Conservation (phyloP, 305 asterid species). For the Solanum chacoense region DNA sequence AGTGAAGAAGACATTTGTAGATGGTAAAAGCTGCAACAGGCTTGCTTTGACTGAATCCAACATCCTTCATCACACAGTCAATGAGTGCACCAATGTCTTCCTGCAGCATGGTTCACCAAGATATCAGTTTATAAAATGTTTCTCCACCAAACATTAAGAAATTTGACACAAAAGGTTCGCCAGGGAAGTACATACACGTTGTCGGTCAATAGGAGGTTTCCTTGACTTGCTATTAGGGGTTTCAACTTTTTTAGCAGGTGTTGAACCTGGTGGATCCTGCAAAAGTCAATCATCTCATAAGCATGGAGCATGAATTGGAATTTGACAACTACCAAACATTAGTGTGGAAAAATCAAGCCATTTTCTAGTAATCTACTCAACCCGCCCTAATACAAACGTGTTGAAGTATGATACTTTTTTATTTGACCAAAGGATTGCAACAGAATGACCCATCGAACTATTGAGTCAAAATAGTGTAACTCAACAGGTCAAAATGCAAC, state of each 20-base stretch:
- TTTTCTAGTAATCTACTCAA: neutral
- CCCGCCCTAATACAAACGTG: neutral
- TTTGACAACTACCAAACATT: neutral
- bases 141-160: neutral
- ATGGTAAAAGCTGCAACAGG: slow-evolving; percentile 97
- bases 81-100: slow-evolving; percentile 93
- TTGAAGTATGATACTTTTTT: neutral
- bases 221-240: slow-evolving; percentile 74
- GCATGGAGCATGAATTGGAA: neutral
- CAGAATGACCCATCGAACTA: neutral
- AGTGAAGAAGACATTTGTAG: slow-evolving; percentile 89
- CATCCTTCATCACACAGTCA: slow-evolving; percentile 68
- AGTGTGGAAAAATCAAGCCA: neutral
- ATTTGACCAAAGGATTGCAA: neutral
- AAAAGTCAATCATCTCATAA: slow-evolving; percentile 10
- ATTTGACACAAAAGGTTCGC: neutral
- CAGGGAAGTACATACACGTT: slow-evolving; percentile 40
- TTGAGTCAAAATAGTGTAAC: neutral
- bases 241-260: slow-evolving; percentile 49
- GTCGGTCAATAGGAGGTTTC: slow-evolving; percentile 76
- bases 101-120: slow-evolving; percentile 31
- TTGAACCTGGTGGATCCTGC: slow-evolving; percentile 49
- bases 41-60: slow-evolving; percentile 96
- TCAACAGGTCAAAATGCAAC: neutral
- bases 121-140: neutral